These are phyloP conservation scores for Chaetomium sp. DNA, from an alignment of 2,329 filamentous ascomycete genomes.

Conservation along the genomic window DNA sequence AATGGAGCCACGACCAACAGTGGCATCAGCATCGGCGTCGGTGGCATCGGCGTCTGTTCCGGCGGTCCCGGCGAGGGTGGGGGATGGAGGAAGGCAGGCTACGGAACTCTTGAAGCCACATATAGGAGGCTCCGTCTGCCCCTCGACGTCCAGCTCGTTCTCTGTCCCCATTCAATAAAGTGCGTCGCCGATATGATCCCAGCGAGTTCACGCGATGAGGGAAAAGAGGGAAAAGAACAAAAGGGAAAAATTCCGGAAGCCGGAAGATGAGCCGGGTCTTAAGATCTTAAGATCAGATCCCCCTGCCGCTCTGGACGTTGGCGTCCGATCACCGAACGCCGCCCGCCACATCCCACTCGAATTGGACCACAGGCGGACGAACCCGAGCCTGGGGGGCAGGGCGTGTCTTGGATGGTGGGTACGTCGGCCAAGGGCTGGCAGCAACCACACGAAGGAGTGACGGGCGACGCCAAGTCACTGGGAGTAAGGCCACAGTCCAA, in stretches of 20 bases:
- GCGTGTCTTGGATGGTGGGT: background rate
- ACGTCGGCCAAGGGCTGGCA: conserved; percentile 20
- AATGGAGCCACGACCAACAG: conserved; percentile 22
- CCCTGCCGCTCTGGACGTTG: conserved; percentile 8
- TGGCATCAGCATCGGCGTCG: conserved; percentile 19
- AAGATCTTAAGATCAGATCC: conserved; percentile 21
- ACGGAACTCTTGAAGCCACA: conserved; percentile 36
- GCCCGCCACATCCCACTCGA: conserved; percentile 17
- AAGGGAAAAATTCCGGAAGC: conserved; percentile 20
- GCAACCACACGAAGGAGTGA: conserved; percentile 7
- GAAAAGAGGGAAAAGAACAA: conserved; percentile 10
- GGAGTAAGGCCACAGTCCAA: conserved; percentile 2
- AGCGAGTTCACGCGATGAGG: conserved; percentile 19
- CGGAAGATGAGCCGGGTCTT: conserved; percentile 21
- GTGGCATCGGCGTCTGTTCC: conserved; percentile 22
- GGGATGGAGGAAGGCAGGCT: conserved; percentile 30
- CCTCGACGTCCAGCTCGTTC: conserved; percentile 38
- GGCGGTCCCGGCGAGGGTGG: conserved; percentile 32
- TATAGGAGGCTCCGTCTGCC: conserved; percentile 40
- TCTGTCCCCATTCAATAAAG: conserved; percentile 39
- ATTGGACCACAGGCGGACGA: conserved; percentile 4
- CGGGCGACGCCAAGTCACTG: conserved; percentile 18
- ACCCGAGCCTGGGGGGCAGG: background rate
- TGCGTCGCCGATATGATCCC: conserved; percentile 27
- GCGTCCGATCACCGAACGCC: conserved; percentile 21